Evolutionary conservation across 805 yeast species (phyloP), one percentile per base, ranked within the genome.

Genomic region (Yamadazyma paraphyllophila): DNA sequence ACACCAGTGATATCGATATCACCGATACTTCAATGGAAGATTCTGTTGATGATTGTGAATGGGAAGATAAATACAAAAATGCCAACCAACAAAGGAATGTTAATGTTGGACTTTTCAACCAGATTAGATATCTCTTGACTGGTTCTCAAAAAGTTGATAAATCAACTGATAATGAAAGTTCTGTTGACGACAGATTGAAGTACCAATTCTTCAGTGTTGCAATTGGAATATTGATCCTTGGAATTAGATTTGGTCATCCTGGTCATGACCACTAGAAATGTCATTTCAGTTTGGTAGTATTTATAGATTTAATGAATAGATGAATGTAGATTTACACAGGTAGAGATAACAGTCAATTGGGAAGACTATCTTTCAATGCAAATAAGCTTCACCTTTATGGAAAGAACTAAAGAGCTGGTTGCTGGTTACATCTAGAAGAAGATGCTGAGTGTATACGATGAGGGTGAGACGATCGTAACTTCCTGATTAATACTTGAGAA

Each of bases 201-300:
- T 68, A 67, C 50, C 72, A 69, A 53, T 72, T 72, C 44, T 58
- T 72, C 36, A 66, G 73, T 37, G 63, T 72, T 30, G 71, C 74
- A 8, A 54, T 72, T 33, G 76, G 76, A 14, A 71, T 72, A 4
- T 58, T 67, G 47, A 64, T 72, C 33, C 56, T 72, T 34, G 75
- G 73, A 0, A 53, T 70, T 33, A 61, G 64, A 45, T 66, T 70
- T 46, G 65, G 74, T 10, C 59, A 59, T 41, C 47, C 50, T 34
- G 44, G 50, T 36, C 51, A 49, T 38, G 33, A 42, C 20, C 35
- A 43, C 30, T 36, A 43, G 37, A 16, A 26, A 26, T 31, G 9
- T 10, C 7, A 16, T 32, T 24, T 31, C 43, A 20, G 27, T 26
- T 26, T 33, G 44, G 15, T 36, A 11, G 31, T 25, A 30, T 43